phyloP scores from a whole-genome alignment of 352 stramenopile species.

The Hyaloperonospora brassicae region DNA sequence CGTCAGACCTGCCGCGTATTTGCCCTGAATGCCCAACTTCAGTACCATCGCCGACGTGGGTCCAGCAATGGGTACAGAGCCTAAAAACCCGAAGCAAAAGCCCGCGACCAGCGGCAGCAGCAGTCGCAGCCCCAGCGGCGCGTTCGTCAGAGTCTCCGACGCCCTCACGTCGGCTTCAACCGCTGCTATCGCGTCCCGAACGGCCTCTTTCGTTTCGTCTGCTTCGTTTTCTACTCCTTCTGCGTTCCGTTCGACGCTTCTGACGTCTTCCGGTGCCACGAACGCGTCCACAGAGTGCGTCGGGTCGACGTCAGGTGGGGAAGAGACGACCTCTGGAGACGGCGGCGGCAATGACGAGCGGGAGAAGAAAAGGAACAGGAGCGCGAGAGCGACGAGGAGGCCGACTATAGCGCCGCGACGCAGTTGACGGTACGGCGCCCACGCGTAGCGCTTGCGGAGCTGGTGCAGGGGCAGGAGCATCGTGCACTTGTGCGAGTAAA shows the following conservation, averaged over 20 bases:
- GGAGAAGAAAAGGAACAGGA: conserved; percentile 60
- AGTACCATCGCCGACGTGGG: conserved; percentile 85
- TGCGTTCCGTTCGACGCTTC: conserved; percentile 12
- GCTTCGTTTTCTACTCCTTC: not conserved
- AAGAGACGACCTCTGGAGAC: conserved; percentile 7
- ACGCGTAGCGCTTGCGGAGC: conserved; percentile 52
- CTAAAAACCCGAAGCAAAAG: conserved; percentile 82
- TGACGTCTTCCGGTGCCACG: conserved; percentile 7
- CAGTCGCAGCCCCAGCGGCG: conserved; percentile 48
- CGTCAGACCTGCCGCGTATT: conserved; percentile 69
- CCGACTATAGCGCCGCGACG: conserved; percentile 40
- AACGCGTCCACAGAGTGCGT: conserved; percentile 2
- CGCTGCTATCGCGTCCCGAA: not conserved
- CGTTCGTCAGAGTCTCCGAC: conserved; percentile 3
- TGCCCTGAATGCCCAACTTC: conserved; percentile 81
- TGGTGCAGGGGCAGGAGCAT: conserved; percentile 54
- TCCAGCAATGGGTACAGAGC: conserved; percentile 73
- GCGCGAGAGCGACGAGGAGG: conserved; percentile 30
- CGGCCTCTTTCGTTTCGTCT: too few species aligned
- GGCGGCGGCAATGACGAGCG: conserved; percentile 7
- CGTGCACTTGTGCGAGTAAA: too few species aligned
- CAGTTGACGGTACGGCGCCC: conserved; percentile 51
- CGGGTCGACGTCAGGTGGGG: conserved; percentile 8
- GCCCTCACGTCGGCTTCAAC: not conserved
- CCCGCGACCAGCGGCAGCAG: conserved; percentile 67